Percentiles rank a stretch among this genome's conserved stretches.
Evolutionary conservation across 2,329 filamentous ascomycete species (phyloP).

Genomic region (Cryphonectria carpinicola): DNA sequence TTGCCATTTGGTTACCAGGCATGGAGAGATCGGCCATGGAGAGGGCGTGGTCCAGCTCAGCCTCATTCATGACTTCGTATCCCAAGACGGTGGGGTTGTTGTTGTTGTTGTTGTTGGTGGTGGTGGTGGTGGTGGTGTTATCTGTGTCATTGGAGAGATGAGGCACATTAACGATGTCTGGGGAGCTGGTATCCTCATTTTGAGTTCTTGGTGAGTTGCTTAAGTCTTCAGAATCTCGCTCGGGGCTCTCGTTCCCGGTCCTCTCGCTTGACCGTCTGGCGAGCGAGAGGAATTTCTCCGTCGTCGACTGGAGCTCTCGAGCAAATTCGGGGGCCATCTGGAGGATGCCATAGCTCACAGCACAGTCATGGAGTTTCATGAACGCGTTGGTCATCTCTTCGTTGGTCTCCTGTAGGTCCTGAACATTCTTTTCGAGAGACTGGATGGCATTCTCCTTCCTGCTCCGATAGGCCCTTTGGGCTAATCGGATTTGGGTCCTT

Average conservation of each 20-base stretch:
- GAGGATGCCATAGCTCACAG: conserved; percentile 60
- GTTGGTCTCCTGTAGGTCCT: conserved; percentile 69
- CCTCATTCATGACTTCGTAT: conserved; percentile 35
- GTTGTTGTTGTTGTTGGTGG: not conserved
- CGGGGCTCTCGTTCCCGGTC: conserved; percentile 33
- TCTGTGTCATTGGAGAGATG: not conserved
- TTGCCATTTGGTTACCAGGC: conserved; percentile 22
- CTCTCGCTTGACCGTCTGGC: conserved; percentile 51
- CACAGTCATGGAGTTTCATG: conserved; percentile 66
- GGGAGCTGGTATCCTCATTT: conserved; percentile 28
- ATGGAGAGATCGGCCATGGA: conserved; percentile 11
- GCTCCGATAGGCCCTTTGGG: conserved; percentile 82
- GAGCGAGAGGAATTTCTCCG: conserved; percentile 61
- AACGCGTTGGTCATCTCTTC: conserved; percentile 77
- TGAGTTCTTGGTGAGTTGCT: conserved; percentile 12
- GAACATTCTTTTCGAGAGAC: conserved; percentile 71
- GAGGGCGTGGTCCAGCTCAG: conserved; percentile 4
- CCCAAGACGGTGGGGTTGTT: conserved; percentile 31
- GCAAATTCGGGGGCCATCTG: conserved; percentile 60
- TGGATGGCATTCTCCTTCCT: conserved; percentile 83
- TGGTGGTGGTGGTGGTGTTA: not conserved
- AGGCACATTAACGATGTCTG: conserved; percentile 16
- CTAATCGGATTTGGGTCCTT: conserved; percentile 83
- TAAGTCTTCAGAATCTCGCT: conserved; percentile 20
- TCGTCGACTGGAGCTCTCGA: conserved; percentile 59